Conservation (phyloP, 495 filamentous ascomycete genomes). For the Ramalina peruviana region DNA sequence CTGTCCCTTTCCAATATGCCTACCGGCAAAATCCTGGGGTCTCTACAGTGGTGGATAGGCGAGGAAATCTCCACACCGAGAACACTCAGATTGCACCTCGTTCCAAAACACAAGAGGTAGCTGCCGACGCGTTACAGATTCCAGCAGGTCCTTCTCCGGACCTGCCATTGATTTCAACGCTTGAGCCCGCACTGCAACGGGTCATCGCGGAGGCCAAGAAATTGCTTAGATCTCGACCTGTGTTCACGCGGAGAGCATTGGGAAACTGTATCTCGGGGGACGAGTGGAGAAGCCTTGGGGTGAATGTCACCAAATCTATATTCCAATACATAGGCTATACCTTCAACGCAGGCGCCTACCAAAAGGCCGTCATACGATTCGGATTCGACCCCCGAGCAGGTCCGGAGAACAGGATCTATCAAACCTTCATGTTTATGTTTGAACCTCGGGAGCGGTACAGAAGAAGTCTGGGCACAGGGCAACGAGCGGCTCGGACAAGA, state of each 20-base stretch:
- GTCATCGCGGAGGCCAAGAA: conserved; percentile 43
- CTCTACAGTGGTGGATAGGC: conserved; percentile 32
- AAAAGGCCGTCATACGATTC: conserved; percentile 69
- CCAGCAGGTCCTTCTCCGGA: conserved; percentile 37
- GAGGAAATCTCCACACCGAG: conserved; percentile 35
- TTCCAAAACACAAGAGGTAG: conserved; percentile 44
- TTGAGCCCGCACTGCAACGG: conserved; percentile 37
- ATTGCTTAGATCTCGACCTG: conserved; percentile 57
- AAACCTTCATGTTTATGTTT: conserved; percentile 69
- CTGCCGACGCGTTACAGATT: conserved; percentile 38
- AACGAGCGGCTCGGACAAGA: conserved; percentile 1
- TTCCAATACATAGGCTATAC: conserved; percentile 72
- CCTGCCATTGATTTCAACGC: conserved; percentile 29
- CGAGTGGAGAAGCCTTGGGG: conserved; percentile 26
- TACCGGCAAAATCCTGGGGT: conserved; percentile 49
- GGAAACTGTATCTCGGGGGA: conserved; percentile 41
- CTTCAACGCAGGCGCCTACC: conserved; percentile 81
- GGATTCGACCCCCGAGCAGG: conserved; percentile 74
- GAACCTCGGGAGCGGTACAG: conserved; percentile 15
- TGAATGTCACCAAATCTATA: conserved; percentile 45
- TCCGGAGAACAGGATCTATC: conserved; percentile 63
- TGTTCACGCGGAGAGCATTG: conserved; percentile 73
- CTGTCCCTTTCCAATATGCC: conserved; percentile 51
- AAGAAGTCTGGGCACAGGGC: conserved; percentile 4
- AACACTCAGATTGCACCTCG: conserved; percentile 39